A percentile compares a stretch with the other conserved stretches of the same genome.
Evolutionary conservation across 164 flowering plant species (phyloP).

Genomic region (Nymphaea colorata): DNA sequence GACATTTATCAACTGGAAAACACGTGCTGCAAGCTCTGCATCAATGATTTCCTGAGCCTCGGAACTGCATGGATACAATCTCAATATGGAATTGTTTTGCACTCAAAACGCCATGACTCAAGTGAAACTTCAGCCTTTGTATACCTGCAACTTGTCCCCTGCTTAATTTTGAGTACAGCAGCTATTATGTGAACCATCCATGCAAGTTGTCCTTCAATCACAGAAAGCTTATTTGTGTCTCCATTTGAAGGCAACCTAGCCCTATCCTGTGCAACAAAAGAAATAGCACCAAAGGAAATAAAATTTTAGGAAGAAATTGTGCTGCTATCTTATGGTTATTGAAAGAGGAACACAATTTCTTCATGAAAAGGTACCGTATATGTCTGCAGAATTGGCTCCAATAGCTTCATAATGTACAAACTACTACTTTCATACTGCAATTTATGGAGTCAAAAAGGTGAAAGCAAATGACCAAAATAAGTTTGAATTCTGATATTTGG

Average conservation of each 20-base stretch:
- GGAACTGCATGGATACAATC: slow-evolving; percentile 33
- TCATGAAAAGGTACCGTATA: slow-evolving; percentile 52
- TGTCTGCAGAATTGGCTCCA: slow-evolving; percentile 85
- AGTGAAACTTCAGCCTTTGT: background rate
- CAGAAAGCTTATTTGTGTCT: slow-evolving; percentile 51
- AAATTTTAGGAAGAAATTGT: too few species aligned
- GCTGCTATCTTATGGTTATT: too few species aligned
- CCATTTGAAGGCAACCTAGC: slow-evolving; percentile 38
- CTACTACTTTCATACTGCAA: slow-evolving; percentile 88
- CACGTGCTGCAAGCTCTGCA: slow-evolving; percentile 98
- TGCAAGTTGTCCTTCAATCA: slow-evolving; percentile 82
- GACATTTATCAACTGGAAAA: slow-evolving; percentile 72
- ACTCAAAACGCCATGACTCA: background rate
- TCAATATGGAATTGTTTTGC: background rate
- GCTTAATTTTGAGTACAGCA: slow-evolving; percentile 75
- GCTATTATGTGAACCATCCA: slow-evolving; percentile 97
- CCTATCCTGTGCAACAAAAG: slow-evolving; percentile 41
- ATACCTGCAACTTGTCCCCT: slow-evolving; percentile 64
- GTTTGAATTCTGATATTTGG: too few species aligned
- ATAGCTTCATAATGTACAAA: slow-evolving; percentile 54
- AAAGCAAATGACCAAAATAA: too few species aligned
- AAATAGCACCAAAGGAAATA: too few species aligned
- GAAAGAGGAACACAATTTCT: background rate
- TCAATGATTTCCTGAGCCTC: slow-evolving; percentile 94
- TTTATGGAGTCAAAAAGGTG: slow-evolving; percentile 2